Evolutionary conservation across 139 green algal genomes (phyloP), one percentile per base, ranked within the genome.

Genomic region (Chlorella sp.): DNA sequence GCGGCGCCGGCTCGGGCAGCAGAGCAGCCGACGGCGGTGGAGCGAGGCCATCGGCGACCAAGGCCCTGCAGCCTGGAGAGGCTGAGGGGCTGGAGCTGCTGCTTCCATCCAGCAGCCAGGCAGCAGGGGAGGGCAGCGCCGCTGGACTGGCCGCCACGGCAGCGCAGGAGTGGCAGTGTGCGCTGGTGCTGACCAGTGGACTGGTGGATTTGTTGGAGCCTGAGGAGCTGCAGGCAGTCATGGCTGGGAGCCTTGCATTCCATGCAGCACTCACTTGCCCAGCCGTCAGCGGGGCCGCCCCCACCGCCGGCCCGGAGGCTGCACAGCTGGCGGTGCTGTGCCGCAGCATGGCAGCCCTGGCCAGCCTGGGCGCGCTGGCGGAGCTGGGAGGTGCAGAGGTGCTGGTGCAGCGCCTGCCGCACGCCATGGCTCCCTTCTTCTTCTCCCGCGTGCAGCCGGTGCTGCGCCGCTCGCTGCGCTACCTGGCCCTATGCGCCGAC

Each of bases 131-230:
- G 12, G 78, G 64, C 65, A 64, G 30, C 63, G 36, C 28, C 41
- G 23, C 69, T 34, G 38, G 69, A 5, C 32, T 82, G 47, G 74
- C 30, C 30, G 47, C 74, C 3, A 11, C 32, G 26, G 56, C 55
- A 12, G 56, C 55, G 17, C 74, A 62, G 41, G 68, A 78, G 25
- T 85, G 80, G 80, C 57, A 69, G 34, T 79, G 67, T 20, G 51
- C 67, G 1, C 41, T 85, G 25, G 80, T 85, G 80, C 67, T 85
- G 47, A 85, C 80, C 20, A 85, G 80, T 26, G 67, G 44, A 20
- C 68, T 85, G 47, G 51, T 85, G 13, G 80, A 85, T 44, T 28
- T 85, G 80, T 30, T 85, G 15, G 80, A 85, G 68, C 80, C 80
- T 26, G 47, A 28, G 26, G 80, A 85, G 80, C 80, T 85, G 44